phyloP scores from a whole-genome alignment of 2,329 filamentous ascomycete genomes.

The Rutstroemia sydowiana region DNA sequence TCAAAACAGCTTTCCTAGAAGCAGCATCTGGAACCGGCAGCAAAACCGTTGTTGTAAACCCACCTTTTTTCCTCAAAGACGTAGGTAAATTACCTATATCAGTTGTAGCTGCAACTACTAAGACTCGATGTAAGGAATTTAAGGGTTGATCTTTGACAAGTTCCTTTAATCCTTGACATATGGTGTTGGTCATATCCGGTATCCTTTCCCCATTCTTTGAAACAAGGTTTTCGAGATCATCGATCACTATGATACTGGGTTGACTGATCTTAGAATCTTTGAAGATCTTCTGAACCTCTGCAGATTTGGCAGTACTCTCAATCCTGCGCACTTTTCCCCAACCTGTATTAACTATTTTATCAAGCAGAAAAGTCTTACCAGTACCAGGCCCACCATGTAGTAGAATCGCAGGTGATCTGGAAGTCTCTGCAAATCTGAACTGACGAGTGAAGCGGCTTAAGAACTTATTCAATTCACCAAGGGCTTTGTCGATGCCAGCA shows the following conservation, averaged over 20 bases:
- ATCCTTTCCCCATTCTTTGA: slow-evolving; percentile 49
- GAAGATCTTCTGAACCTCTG: slow-evolving; percentile 60
- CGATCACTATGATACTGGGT: slow-evolving; percentile 73
- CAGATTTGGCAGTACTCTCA: slow-evolving; percentile 46
- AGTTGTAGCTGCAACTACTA: slow-evolving; percentile 70
- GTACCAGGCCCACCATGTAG: slow-evolving; percentile 77
- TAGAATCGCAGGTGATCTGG: slow-evolving; percentile 34
- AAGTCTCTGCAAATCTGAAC: slow-evolving; percentile 21
- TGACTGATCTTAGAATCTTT: slow-evolving; percentile 59
- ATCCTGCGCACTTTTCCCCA: slow-evolving; percentile 67
- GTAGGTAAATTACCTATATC: slow-evolving; percentile 66
- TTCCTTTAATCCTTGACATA: slow-evolving; percentile 49
- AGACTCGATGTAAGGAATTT: slow-evolving; percentile 42
- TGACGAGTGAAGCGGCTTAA: slow-evolving; percentile 47
- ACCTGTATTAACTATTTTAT: slow-evolving; percentile 55
- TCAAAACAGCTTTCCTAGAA: slow-evolving; percentile 68
- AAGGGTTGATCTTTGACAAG: slow-evolving; percentile 34
- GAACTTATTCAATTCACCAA: slow-evolving; percentile 59
- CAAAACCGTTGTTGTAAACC: slow-evolving; percentile 61
- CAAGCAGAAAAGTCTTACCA: slow-evolving; percentile 71
- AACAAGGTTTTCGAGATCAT: slow-evolving; percentile 66
- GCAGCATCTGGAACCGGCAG: slow-evolving; percentile 68
- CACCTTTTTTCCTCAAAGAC: slow-evolving; percentile 55
- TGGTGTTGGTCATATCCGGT: slow-evolving; percentile 41
- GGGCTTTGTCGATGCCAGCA: slow-evolving; percentile 59